Conservation (phyloP, 495 filamentous ascomycete genomes). For the Penicillium cataractarum region DNA sequence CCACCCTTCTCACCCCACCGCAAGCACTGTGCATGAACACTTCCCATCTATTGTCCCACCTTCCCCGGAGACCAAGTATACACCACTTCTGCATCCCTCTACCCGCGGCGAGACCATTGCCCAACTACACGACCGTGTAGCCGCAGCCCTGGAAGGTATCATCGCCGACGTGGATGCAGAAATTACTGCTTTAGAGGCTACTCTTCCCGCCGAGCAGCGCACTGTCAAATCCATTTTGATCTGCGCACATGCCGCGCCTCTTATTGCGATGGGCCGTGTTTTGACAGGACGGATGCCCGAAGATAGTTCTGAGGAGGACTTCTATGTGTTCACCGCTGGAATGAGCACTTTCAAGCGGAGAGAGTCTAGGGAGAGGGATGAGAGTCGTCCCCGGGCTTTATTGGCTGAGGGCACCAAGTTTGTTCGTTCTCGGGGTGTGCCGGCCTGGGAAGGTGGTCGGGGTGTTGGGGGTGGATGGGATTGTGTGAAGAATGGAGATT, state of each 20-base stretch:
- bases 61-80: constrained; percentile 54
- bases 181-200: constrained; percentile 37
- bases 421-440: constrained; percentile 36
- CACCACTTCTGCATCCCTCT: constrained; percentile 64
- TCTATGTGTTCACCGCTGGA: constrained; percentile 82
- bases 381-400: constrained; percentile 24
- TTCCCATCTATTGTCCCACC: constrained; percentile 60
- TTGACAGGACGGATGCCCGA: constrained; percentile 77
- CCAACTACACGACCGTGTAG: constrained; percentile 78
- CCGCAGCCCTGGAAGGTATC: constrained; percentile 67
- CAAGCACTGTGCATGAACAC: constrained; percentile 57
- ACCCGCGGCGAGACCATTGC: constrained; percentile 74
- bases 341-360: constrained; percentile 63
- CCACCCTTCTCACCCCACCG: constrained; percentile 75
- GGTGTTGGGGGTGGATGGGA: constrained; percentile 83
- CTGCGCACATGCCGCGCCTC: constrained; percentile 86
- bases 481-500: constrained; percentile 78
- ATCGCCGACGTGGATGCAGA: constrained; percentile 72
- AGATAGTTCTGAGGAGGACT: constrained; percentile 72
- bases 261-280: constrained; percentile 82
- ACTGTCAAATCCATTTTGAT: constrained; percentile 68
- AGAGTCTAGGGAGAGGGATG: constrained; percentile 10
- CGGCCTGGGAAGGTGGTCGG: constrained; percentile 62
- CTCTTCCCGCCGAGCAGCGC: constrained; percentile 22
- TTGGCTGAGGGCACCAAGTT: constrained; percentile 38